Percentiles rank a stretch among this genome's conserved stretches.
These are phyloP conservation scores for Nothophytophthora sp. DNA, from an alignment of 352 stramenopile species.

Conservation along the genomic window DNA sequence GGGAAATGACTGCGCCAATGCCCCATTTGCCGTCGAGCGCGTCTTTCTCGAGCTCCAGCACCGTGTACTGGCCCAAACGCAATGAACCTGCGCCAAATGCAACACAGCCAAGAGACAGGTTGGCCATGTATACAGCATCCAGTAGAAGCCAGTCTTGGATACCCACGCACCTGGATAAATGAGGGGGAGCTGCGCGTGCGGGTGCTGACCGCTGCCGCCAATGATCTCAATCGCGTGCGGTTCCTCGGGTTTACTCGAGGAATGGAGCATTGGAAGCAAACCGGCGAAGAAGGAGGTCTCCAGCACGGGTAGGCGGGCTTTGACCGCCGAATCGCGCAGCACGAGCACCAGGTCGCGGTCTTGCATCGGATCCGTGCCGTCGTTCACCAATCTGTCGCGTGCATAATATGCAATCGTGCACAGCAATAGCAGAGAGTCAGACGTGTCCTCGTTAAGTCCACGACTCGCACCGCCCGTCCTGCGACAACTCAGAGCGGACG, in stretches of 20 bases:
- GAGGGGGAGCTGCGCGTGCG: conserved; percentile 41
- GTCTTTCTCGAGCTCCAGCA: conserved; percentile 68
- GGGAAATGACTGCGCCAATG: conserved; percentile 43
- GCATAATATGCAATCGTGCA: no score
- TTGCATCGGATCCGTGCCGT: conserved; percentile 55
- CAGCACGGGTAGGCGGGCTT: conserved; percentile 36
- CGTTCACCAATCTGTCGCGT: conserved; percentile 45
- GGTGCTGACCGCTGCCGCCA: conserved; percentile 48
- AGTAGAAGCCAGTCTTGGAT: not conserved
- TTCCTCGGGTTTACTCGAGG: conserved; percentile 20
- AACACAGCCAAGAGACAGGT: conserved; percentile 1
- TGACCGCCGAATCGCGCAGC: conserved; percentile 50
- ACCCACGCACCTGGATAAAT: conserved; percentile 57
- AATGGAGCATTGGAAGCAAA: conserved; percentile 35
- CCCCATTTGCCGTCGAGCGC: conserved; percentile 48
- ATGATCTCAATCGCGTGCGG: conserved; percentile 52
- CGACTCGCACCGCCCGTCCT: not conserved
- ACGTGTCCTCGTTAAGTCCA: conserved; percentile 1
- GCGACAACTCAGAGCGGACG: not conserved
- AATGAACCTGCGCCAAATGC: conserved; percentile 57
- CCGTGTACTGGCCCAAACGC: conserved; percentile 67
- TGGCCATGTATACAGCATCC: not conserved
- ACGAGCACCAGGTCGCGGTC: conserved; percentile 63
- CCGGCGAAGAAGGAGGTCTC: conserved; percentile 38
- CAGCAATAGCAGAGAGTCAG: not conserved